phyloP scores from a whole-genome alignment of 257 asterid genomes.

The Nicotiana benthamiana region DNA sequence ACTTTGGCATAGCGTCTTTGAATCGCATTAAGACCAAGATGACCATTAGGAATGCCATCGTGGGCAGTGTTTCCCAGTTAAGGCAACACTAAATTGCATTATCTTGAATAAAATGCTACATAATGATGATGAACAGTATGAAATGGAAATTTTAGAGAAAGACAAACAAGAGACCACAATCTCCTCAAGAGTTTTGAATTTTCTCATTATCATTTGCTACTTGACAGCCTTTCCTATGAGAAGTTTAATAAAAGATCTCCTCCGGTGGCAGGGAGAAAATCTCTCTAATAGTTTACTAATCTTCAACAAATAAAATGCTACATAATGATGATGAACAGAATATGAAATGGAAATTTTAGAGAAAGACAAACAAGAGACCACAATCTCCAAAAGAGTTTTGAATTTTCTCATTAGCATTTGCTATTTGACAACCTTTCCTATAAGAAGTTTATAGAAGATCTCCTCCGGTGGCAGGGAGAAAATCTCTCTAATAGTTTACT shows the following conservation, averaged over 20 bases:
- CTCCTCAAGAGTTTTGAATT: not conserved
- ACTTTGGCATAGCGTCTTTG: conserved; percentile 90
- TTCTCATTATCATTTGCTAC: not conserved
- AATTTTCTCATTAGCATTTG: not conserved
- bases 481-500: not conserved
- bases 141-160: not conserved
- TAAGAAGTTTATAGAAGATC: not conserved
- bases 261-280: not conserved
- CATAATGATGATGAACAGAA: not conserved
- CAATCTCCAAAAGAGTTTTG: not conserved
- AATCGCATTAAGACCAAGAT: conserved; percentile 71
- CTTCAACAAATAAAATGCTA: not conserved
- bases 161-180: not conserved
- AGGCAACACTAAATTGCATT: conserved; percentile 29
- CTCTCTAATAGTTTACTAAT: not conserved
- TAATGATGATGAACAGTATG: not conserved
- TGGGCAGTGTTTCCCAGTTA: conserved; percentile 62
- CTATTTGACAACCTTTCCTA: not conserved
- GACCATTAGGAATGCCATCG: conserved; percentile 50
- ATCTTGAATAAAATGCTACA: not conserved
- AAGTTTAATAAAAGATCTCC: not conserved
- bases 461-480: not conserved
- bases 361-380: not conserved
- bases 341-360: not conserved
- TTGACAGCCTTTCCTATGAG: not conserved